Evolutionary conservation across 805 yeast genomes (phyloP), one percentile per base, ranked within the genome.

Genomic region (Ogataea methanolica): DNA sequence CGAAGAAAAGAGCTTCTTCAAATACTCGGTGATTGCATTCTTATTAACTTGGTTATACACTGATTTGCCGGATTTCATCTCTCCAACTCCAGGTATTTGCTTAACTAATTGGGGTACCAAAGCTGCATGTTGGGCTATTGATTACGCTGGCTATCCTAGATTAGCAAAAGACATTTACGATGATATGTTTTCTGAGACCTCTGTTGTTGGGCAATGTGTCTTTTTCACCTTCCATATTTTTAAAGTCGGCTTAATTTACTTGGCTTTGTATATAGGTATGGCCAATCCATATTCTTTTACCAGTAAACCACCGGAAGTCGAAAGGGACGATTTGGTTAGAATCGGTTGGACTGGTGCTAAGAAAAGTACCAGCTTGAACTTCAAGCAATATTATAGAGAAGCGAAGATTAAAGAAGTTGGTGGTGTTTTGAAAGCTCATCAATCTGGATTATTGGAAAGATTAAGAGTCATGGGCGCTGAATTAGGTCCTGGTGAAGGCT

Each of bases 331-430:
- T 49, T 75, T 91, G 57, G 55, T 81, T 33, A 66, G 68, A 4
- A 70, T 91, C 55, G 98, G 98, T 42, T 94, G 98, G 98, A 89
- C 97, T n/a, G 96, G 97, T 45, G 77, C 94, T 22, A 85, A 83
- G 66, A 82, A 83, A 56, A 85, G 85, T 14, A 75, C 83, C 19
- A 69, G 80, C 26, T 85, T 80, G 36, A 89, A 81, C 53, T 92
- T 84, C 75, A 79, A 78, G 59, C 85, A 82, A 51, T 74, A 69
- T 58, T 85, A 80, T 73, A 80, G 92, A 59, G 80, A 82, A 43
- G 69, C 68, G 56, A 75, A 76, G 59, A 79, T 86, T 62, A 76
- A 81, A 55, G 73, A 78, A 58, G 78, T 73, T 55, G 97, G 96
- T 49, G 88, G 89, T 22, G 72, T 88, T 57, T 78, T 89, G 44